Conservation (phyloP, 768 basidiomycete genomes). For the Favolaschia claudopus region DNA sequence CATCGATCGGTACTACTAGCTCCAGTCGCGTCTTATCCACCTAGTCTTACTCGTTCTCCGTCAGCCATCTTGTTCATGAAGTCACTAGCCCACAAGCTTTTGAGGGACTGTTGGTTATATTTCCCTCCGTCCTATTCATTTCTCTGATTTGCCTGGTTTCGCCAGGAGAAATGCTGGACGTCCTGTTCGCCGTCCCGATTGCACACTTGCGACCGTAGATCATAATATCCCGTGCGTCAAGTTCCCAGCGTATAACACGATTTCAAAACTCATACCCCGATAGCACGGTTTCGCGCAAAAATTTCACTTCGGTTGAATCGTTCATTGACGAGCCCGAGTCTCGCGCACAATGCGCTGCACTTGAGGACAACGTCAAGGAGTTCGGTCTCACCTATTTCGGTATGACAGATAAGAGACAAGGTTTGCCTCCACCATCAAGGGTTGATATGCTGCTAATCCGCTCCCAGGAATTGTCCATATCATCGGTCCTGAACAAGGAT, state of each 20-base stretch:
- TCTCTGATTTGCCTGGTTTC: constrained; percentile 17
- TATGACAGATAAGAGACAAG: constrained; percentile 88
- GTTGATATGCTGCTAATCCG: constrained; percentile 1
- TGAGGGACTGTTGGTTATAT: constrained; percentile 76
- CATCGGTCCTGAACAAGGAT: constrained; percentile 94
- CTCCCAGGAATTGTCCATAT: constrained; percentile 80
- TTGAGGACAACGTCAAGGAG: constrained; percentile 91
- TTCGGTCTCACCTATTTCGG: constrained; percentile 94
- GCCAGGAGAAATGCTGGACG: constrained; percentile 75
- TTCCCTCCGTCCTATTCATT: constrained; percentile 11
- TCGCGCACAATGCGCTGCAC: constrained; percentile 79
- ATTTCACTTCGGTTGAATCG: constrained; percentile 70
- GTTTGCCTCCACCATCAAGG: constrained; percentile 42
- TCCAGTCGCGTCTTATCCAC: background rate
- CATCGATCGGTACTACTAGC: constrained; percentile 72
- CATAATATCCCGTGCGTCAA: constrained; percentile 83
- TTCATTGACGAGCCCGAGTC: constrained; percentile 90
- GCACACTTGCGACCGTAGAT: constrained; percentile 89
- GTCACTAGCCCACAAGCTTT: constrained; percentile 96
- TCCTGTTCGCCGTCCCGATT: constrained; percentile 83
- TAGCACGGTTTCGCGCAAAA: constrained; percentile 79
- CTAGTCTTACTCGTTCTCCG: constrained; percentile 1
- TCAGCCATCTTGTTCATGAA: constrained; percentile 79
- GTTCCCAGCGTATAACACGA: background rate
- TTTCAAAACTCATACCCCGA: constrained; percentile 7